Evolutionary conservation across 164 flowering plant species (phyloP).

Genomic region (Stephania japonica): DNA sequence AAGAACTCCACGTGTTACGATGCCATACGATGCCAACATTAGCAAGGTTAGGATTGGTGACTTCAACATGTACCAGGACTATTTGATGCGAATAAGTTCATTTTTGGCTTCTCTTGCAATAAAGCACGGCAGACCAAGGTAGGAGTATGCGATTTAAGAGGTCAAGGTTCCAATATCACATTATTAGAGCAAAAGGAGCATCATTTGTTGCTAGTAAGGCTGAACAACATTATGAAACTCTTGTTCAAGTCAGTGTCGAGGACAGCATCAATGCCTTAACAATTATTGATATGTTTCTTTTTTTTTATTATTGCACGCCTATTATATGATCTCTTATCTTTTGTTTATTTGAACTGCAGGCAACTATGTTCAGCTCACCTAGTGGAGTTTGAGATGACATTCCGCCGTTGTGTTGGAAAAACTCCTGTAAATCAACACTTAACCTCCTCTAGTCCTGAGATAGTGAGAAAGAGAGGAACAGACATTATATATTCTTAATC

Average conservation of each 20-base stretch:
- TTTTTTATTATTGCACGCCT: neutral
- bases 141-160: neutral
- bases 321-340: neutral
- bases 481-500: neutral
- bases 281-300: too few species aligned
- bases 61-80: neutral
- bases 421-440: neutral
- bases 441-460: neutral
- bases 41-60: neutral
- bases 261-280: too few species aligned
- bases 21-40: neutral
- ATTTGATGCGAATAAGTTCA: neutral
- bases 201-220: neutral
- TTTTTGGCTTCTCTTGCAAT: too few species aligned
- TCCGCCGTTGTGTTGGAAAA: slow-evolving; percentile 17
- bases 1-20: neutral
- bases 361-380: slow-evolving; percentile 13
- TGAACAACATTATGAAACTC: neutral
- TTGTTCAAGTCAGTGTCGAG: too few species aligned
- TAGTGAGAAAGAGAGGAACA: neutral
- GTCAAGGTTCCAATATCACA: neutral
- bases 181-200: neutral
- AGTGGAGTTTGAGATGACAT: slow-evolving; percentile 40
- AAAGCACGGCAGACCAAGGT: too few species aligned
- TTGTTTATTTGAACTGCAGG: slow-evolving; percentile 21